These are phyloP conservation scores for Suhomyces panamericanus DNA, from an alignment of 1,139 yeast species.

Conservation along the genomic window DNA sequence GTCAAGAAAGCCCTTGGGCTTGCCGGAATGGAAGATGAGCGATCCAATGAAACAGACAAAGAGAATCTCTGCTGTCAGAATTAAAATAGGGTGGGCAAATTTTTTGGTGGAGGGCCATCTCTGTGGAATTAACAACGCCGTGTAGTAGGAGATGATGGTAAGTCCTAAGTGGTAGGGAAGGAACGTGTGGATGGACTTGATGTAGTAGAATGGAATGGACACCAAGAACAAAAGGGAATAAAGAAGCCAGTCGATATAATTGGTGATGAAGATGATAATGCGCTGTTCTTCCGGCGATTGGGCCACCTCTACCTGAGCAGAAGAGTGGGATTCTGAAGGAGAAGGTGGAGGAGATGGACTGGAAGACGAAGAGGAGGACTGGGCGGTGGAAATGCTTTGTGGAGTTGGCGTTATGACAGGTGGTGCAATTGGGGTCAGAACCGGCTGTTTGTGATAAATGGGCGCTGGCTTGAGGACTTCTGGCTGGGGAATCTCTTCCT, in stretches of 20 bases:
- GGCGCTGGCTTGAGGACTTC: slow-evolving; percentile 22
- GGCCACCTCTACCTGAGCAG: not conserved
- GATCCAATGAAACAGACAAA: slow-evolving; percentile 63
- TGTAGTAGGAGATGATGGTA: slow-evolving; percentile 55
- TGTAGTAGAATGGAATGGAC: slow-evolving; percentile 58
- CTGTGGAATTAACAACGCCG: slow-evolving; percentile 51
- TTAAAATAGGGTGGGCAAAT: slow-evolving; percentile 69
- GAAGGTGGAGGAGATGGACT: not conserved
- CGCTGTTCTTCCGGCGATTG: slow-evolving; percentile 12
- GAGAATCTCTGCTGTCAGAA: slow-evolving; percentile 62
- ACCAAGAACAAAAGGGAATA: slow-evolving; percentile 47
- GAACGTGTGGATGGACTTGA: slow-evolving; percentile 47
- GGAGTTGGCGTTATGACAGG: not conserved
- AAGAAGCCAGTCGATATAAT: slow-evolving; percentile 57
- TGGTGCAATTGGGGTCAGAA: not conserved
- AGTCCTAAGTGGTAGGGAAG: slow-evolving; percentile 64
- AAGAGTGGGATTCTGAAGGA: not conserved
- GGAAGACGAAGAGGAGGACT: not conserved
- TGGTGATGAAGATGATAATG: slow-evolving; percentile 41
- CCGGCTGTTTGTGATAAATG: slow-evolving; percentile 16
- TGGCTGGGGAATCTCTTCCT: slow-evolving; percentile 7
- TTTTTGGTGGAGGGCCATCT: slow-evolving; percentile 48
- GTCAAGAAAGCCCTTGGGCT: slow-evolving; percentile 47
- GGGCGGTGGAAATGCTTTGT: not conserved
- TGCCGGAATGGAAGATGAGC: slow-evolving; percentile 47